Base-by-base conservation (phyloP, 1,139 yeast genomes). In the Sugiyamaella castrensis region DNA sequence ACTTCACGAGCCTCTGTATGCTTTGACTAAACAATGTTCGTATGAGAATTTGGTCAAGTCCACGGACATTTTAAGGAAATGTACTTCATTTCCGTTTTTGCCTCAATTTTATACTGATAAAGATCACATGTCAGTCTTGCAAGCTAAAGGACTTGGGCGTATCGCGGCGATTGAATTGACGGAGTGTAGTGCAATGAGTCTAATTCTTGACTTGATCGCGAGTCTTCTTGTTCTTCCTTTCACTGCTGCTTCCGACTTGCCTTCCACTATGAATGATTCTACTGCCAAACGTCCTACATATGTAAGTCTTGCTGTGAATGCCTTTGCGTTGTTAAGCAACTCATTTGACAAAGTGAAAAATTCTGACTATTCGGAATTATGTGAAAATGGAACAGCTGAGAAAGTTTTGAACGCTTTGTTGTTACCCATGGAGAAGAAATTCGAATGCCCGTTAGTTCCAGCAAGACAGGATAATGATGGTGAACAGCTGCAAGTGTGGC, bases 211-310 rank as follows among this genome's bases (percentile, higher is more conserved):
- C 7, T 36, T 58, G 6, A 44, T 56, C 26, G 47, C 65, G 5
- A 52, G 56, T 7, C 52, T 64, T 34, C 41, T 58, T 6, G 49
- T 48, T 5, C 55, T 62, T 46, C 66, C 60, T 19, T 57, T 69
- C 15, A 27, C 30, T 12, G 65, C 65, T 54, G 71, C 60, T 37
- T 71, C 71, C 48, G 56, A 69, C 4, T 63, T 58, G 26, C n/a
- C 30, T 13, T 28, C 31, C n/a, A 37, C 42, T 11, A 19, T 19
- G 5, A 19, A 5, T 3, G 50, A 42, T 24, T 16, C 37, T 8
- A 33, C 71, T 9, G 36, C 52, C 9, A 80, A 79, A 51, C 71
- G 79, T 28, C 92, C 95, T 1, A 76, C 88, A 0, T 88, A 84
- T 61, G 74, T 81, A 34, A 81, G 88, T 0, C 68, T 84, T 2